A percentile compares a stretch with the other conserved stretches of the same genome.
phyloP scores from a whole-genome alignment of 192 early-diverging fungal genomes.

The Powellomyces hirtus region DNA sequence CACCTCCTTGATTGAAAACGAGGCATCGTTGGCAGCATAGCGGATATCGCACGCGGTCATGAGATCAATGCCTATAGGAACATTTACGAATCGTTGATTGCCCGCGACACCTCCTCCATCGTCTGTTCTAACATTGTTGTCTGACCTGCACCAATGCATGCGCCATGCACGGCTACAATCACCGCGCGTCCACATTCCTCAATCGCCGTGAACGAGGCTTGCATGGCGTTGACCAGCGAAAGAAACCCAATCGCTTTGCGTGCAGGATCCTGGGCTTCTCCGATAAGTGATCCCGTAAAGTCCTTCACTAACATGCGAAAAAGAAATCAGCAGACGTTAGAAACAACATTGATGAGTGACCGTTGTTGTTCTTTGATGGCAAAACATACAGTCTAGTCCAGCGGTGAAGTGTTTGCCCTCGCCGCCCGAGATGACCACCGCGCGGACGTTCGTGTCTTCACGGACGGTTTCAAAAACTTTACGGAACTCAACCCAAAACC shows the following conservation, averaged over 20 bases:
- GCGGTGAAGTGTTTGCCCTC: conserved; percentile 77
- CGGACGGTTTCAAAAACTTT: conserved; percentile 58
- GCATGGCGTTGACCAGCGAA: conserved; percentile 26
- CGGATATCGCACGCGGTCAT: conserved; percentile 93
- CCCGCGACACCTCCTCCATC: neutral
- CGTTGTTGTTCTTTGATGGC: too few species aligned
- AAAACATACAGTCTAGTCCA: conserved; percentile 79
- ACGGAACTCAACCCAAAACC: conserved; percentile 67
- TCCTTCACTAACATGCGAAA: neutral
- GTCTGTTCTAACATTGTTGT: neutral
- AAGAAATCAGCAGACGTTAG: neutral
- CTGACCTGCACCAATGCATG: conserved; percentile 73
- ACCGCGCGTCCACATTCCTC: conserved; percentile 87
- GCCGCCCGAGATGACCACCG: conserved; percentile 73
- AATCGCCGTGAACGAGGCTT: conserved; percentile 64
- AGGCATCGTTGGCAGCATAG: conserved; percentile 70
- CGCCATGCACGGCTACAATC: conserved; percentile 81
- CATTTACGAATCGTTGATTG: neutral
- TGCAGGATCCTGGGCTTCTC: conserved; percentile 32
- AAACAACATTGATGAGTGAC: conserved; percentile 5
- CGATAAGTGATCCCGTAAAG: neutral
- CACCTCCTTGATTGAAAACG: conserved; percentile 88
- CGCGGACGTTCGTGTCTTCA: conserved; percentile 66
- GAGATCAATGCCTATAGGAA: conserved; percentile 68
- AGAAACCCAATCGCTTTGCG: conserved; percentile 35